Evolutionary conservation across 805 yeast genomes (phyloP), one percentile per base, ranked within the genome.

Genomic region (Starmera amethionina): DNA sequence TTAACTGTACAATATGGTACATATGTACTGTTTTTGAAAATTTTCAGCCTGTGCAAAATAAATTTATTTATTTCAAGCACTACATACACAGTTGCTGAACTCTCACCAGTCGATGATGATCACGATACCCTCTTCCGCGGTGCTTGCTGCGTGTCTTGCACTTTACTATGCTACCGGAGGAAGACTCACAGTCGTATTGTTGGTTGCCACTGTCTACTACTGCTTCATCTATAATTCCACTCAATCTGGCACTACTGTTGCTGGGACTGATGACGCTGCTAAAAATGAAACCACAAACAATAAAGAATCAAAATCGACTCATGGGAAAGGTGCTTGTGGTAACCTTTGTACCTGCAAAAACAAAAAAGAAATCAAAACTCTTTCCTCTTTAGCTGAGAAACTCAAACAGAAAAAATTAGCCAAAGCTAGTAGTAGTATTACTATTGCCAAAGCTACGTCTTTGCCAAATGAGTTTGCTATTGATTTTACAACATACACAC

Each of bases 121-220:
- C 3, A 30, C 32, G 25, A 45, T 48, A 41, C 49, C 51, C 34
- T 37, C 52, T 4, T 30, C 40, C 13, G 39, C 35, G 3, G 36
- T 47, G 15, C 16, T 49, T 9, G 34, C 36, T 3, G 25, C 38
- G 8, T 44, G 42, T 1, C 27, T 48, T 13, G 35, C 42, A 1
- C 12, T 41, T 5, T 54, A 54, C 40, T 45, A 43, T 35, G n/a
- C 51, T 16, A 47, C 56, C 33, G 66, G 67, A 22, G 73, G 73
- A 22, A 56, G 71, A 45, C 12, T 54, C 4, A 52, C 68, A 14
- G 40, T 66, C 10, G 55, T 60, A 1, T 36, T 64, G 5, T 56
- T 63, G 1, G 35, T 54, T 2, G 41, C 48, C 4, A 46, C 55
- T 8, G 40, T 58, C 4, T 49, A 57, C 30, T 51, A 50, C 39